Conservation (phyloP, 108 stramenopile species). For the Pseudonitzschia delicatissima region DNA sequence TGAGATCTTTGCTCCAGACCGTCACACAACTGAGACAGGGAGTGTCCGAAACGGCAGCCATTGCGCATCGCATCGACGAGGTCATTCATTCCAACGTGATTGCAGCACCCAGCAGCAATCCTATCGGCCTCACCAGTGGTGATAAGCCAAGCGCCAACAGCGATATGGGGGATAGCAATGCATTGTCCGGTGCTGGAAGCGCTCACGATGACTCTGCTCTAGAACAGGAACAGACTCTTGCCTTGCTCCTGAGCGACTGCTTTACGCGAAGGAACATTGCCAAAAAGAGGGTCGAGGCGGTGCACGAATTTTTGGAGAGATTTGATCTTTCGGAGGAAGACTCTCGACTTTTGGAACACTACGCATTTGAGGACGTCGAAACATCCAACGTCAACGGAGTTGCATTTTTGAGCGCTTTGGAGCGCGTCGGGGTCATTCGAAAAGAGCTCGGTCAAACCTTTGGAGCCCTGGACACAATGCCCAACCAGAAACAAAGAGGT, state of each 20-base stretch:
- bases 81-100: constrained; percentile 42
- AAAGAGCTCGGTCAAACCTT: constrained; percentile 60
- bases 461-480: constrained; percentile 34
- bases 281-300: constrained; percentile 46
- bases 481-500: not conserved
- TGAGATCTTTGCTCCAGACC: constrained; percentile 47
- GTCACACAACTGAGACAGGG: constrained; percentile 47
- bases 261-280: constrained; percentile 51
- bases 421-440: constrained; percentile 66
- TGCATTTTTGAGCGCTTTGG: constrained; percentile 72
- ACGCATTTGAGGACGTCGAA: constrained; percentile 66
- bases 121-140: not conserved
- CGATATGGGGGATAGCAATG: not conserved
- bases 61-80: constrained; percentile 54
- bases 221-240: constrained; percentile 60
- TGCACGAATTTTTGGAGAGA: constrained; percentile 76
- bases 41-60: constrained; percentile 49
- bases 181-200: not conserved
- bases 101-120: not conserved
- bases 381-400: constrained; percentile 48
- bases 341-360: constrained; percentile 70
- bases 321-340: constrained; percentile 80
- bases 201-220: constrained; percentile 27
- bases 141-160: not conserved
- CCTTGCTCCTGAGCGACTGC: constrained; percentile 41